Base-by-base conservation (phyloP, 371 early-diverging fungal species). In the Mucor velutinosus region DNA sequence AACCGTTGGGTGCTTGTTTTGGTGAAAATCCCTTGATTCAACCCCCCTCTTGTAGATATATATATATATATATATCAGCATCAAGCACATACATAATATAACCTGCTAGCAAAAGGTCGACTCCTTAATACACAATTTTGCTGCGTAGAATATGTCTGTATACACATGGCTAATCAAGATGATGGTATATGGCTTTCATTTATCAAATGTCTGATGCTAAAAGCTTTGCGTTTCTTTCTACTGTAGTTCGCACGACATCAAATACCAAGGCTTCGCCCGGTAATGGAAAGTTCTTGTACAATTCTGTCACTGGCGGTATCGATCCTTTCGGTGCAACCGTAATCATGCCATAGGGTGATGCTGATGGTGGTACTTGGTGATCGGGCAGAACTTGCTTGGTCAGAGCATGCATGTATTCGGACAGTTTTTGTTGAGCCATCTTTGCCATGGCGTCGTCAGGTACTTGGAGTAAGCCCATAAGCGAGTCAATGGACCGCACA, bases 211-310 rank as follows among this genome's bases (percentile, higher is more conserved):
- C 23, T 51, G 25, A 25, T 23, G 51, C 49, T 51, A 25, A 51
- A 51, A 23, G 21, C 23, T 23, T 62, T 10, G 12, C 32, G 17
- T 51, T 64, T 27, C 7, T 37, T 2, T 59, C 17, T 51, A 65
- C 43, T 17, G 66, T 23, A 0, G 49, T 55, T 7, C 49, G 35
- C 10, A 73, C 53, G 2, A 68, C 15, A 58, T 73, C 73, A 65
- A 45, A 69, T 6, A 65, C 11, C 6, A 73, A 32, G 17, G 73
- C 73, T 27, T 62, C 62, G 17, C 43, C 57, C 1, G 73, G 73
- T 32, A 73, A 35, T 6, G 73, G 69, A 19, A 62, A 73, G 8
- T 62, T 64, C 43, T 66, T 51, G 27, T 73, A 73, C 6, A 69
- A 35, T 33, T 73, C 69, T 37, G 27, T 10, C 17, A 56, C 27